Base-by-base conservation (phyloP, 352 stramenopile species). In the Pythium periplocum region DNA sequence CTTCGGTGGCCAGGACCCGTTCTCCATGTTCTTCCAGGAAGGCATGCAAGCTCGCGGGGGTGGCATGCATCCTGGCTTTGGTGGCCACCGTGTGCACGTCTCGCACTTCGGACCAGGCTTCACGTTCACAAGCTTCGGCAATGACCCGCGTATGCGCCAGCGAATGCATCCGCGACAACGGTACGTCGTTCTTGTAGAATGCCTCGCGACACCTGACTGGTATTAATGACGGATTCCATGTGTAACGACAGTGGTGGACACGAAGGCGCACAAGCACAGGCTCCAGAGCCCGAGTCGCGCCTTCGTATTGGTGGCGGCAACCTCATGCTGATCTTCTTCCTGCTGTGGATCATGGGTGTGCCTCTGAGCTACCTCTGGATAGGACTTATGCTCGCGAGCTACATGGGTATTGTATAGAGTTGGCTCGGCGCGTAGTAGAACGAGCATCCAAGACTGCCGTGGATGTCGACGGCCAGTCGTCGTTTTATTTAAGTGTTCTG, bases 1-100 rank as follows among this genome's bases (percentile, higher is more conserved):
- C 55, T 92, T 92, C 58, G 78, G 81, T 36, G 81, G 81, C 6
- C 78, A 92, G 53, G 81, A 92, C 40, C 81, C 81, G 45, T 92
- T 92, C 62, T 85, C 74, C 42, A 86, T 88, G 74, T 92, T 92
- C 52, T 92, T 88, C 59, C 81, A 92, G 60, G 78, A 85, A 52
- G 73, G 72, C 37, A 77, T 86, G 61, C 72, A 73, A 26, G 75
- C 66, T 9, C 61, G 73, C 39, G 17, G 17, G 17, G 64, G 52
- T 35, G 64, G 66, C 35, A 77, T 78, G 68, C 57, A 66, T 26
- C 71, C 71, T 45, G 67, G 64, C 36, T 78, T 80, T 41, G 72
- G 66, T 44, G 72, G 78, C 36, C 69, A 67, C 37, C 76, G 81
- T n/a, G 81, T 92, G 41, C 78, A 88, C 37, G 64, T 91, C 46